Conservation (phyloP, 2,329 filamentous ascomycete genomes). For the Macrophomina tecta region DNA sequence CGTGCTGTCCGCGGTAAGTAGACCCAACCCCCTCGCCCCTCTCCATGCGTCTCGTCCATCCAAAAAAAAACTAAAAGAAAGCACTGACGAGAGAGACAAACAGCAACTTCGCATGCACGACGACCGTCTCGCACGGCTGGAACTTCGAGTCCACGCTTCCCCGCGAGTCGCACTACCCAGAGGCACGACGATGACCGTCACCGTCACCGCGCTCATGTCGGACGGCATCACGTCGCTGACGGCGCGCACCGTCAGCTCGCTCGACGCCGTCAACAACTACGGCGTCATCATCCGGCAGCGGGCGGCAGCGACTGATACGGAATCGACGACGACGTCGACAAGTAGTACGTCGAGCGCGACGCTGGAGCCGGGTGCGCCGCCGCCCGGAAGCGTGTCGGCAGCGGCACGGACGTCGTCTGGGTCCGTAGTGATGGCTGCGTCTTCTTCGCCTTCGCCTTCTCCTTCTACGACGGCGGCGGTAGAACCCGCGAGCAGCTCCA, state of each 20-base stretch:
- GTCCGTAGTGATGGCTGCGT: too few relatives aligned
- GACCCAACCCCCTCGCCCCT: neutral
- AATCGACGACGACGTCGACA: too few relatives aligned
- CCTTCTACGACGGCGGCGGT: too few relatives aligned
- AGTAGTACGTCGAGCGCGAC: too few relatives aligned
- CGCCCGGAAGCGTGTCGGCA: too few relatives aligned
- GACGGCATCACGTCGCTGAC: neutral
- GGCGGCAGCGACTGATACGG: neutral
- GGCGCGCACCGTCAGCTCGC: neutral
- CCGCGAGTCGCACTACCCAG: neutral
- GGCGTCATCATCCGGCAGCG: neutral
- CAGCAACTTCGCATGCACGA: constrained; percentile 4
- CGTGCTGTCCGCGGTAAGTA: neutral
- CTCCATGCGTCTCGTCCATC: neutral
- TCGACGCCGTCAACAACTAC: constrained; percentile 7
- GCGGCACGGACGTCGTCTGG: too few relatives aligned
- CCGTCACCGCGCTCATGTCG: neutral
- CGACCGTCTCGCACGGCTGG: neutral
- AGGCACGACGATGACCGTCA: too few relatives aligned
- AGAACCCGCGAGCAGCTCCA: too few relatives aligned
- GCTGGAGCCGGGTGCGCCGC: too few relatives aligned
- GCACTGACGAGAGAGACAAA: neutral
- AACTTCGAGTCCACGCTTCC: neutral
- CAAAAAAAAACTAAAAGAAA: neutral
- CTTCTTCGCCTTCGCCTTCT: too few relatives aligned